Base-by-base conservation (phyloP, 176 grass and related monocot species). In the Chrysopogon serrulatus region DNA sequence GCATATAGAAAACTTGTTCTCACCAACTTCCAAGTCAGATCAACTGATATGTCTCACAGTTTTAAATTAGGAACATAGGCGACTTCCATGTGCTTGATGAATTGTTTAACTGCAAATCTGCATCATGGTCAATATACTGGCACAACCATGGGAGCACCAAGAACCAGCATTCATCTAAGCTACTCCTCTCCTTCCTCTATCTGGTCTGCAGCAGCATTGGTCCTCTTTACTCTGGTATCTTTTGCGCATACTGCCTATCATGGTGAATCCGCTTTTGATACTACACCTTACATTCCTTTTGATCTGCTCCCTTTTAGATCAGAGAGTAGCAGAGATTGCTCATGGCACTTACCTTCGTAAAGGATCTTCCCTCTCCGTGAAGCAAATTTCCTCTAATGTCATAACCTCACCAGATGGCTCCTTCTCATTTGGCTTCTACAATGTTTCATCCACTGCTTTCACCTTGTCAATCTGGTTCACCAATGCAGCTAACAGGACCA, bases 401-500 rank as follows among this genome's bases (percentile, higher is more conserved):
- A 53, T 56, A 37, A 32, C 6, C 57, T 76, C 73, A 57, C 49
- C 49, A 0, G 73, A 57, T 57, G 51, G 73, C 12, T 53, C 82
- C 30, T 88, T 88, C 42, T 44, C 79, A 26, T 83, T 76, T 43
- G 80, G 86, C 34, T 83, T 88, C 65, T 83, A 83, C 80, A 70
- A 78, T 24, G 65, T 88, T 2, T 82, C 78, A 2, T 65, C 68
- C 39, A 76, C 79, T 10, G 79, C 61, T 61, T 82, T 76, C 79
- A 82, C 65, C 39, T 30, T 88, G 5, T 88, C 86, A 10, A 83
- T 88, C 64, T 88, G 86, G 86, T 88, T 79, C 73, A 30, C 74
- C 32, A 53, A 41, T 4, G 49, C 86, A 6, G 80, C 49, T 0
- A 4, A 64, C 24, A 63, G 15, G 54, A 43, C 80, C 23, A 10